Conservation (phyloP, 495 filamentous ascomycete genomes). For the Tuber calosporum region DNA sequence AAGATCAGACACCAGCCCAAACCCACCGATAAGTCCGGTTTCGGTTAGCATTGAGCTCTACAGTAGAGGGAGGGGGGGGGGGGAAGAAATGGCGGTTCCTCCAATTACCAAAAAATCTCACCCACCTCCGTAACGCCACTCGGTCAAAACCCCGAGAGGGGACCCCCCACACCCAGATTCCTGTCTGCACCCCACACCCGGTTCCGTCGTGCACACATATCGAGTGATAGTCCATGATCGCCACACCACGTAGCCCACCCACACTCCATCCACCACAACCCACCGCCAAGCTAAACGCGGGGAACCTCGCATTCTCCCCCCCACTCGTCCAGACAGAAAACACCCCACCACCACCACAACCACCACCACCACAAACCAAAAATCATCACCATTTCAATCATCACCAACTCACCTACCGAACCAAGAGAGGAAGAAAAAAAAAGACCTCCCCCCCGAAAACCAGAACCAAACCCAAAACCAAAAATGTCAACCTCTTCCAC, state of each 20-base stretch:
- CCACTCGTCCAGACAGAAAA: too few species aligned
- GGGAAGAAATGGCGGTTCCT: not conserved
- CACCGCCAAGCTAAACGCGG: not conserved
- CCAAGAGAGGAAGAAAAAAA: not conserved
- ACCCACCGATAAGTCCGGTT: not conserved
- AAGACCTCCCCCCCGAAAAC: too few species aligned
- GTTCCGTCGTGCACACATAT: not conserved
- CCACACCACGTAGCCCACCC: conserved; percentile 1
- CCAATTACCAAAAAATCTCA: not conserved
- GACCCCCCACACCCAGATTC: not conserved
- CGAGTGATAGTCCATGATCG: not conserved
- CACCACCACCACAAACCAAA: not conserved
- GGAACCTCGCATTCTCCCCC: not conserved
- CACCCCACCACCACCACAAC: not conserved
- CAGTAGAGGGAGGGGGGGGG: too few species aligned
- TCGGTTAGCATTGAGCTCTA: not conserved
- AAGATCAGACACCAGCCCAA: not conserved
- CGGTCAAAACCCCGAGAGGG: not conserved
- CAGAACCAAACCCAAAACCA: too few species aligned
- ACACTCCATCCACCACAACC: not conserved
- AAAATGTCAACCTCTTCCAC: conserved; percentile 12
- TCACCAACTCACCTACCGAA: not conserved
- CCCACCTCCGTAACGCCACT: too few species aligned
- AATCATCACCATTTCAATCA: not conserved
- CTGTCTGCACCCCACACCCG: not conserved